Conservation (phyloP, 257 asterid species). For the Lantana camara region DNA sequence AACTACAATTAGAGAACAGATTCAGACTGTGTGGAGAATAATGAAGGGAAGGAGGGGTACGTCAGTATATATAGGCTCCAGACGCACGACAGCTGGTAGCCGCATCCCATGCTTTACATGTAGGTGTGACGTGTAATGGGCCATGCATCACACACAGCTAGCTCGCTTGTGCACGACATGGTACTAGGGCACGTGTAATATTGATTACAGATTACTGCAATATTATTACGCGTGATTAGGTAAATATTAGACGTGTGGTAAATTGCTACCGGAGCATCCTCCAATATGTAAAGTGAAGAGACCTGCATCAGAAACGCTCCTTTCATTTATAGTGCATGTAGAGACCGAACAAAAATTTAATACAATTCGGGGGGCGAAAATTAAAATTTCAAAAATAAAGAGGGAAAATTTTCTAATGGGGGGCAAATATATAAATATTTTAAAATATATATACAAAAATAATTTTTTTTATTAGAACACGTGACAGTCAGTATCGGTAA, state of each 20-base stretch:
- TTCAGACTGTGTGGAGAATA: neutral
- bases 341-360: too few relatives aligned
- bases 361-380: too few relatives aligned
- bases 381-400: too few relatives aligned
- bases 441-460: too few relatives aligned
- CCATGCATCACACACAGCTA: neutral
- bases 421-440: too few relatives aligned
- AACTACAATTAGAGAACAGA: neutral
- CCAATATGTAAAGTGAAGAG: neutral
- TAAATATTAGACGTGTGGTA: too few relatives aligned
- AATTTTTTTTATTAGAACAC: too few relatives aligned
- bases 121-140: neutral
- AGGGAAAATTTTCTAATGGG: too few relatives aligned
- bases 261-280: too few relatives aligned
- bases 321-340: too few relatives aligned
- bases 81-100: neutral
- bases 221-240: neutral
- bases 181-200: neutral
- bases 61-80: neutral
- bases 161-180: neutral
- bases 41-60: neutral
- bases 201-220: neutral
- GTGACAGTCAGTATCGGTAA: neutral
- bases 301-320: too few relatives aligned
- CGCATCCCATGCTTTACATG: neutral